Conservation (phyloP, 1,284 basidiomycete species). For the Vanrija humicola region DNA sequence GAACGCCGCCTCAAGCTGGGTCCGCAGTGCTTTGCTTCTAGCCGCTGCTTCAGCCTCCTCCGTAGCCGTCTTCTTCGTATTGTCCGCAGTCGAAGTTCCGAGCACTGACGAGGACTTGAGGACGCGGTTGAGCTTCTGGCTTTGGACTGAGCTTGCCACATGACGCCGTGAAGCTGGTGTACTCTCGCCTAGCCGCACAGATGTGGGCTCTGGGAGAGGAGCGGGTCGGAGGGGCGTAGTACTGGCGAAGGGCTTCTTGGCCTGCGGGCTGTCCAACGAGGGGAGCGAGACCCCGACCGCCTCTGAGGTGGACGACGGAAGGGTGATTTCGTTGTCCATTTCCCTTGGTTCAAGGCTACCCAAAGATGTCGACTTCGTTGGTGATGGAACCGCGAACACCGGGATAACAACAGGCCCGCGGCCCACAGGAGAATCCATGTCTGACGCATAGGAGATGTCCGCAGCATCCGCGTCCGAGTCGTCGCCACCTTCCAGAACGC, state of each 20-base stretch:
- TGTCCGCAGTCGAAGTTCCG: no score
- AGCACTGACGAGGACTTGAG: neutral
- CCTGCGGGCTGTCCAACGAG: slow-evolving; percentile 1
- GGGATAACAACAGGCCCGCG: slow-evolving; percentile 40
- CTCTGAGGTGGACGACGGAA: neutral
- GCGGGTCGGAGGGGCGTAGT: no score
- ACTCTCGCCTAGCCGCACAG: neutral
- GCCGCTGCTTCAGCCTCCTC: slow-evolving; percentile 6
- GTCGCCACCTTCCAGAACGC: neutral
- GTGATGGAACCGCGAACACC: slow-evolving; percentile 5
- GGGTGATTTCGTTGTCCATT: neutral
- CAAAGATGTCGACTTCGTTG: neutral
- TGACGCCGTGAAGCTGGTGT: neutral
- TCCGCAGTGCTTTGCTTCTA: slow-evolving; percentile 19
- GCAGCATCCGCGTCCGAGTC: neutral
- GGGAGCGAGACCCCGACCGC: neutral
- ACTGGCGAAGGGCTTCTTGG: no score
- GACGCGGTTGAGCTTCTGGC: neutral
- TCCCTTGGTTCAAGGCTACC: slow-evolving; percentile 1
- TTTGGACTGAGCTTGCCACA: neutral
- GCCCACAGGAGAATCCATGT: slow-evolving; percentile 29
- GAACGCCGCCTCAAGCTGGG: slow-evolving; percentile 26
- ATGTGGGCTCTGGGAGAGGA: neutral
- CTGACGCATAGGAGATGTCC: slow-evolving; percentile 11
- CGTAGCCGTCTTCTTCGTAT: no score